These are phyloP conservation scores for Kwoniella bestiolae DNA, from an alignment of 768 basidiomycete genomes.

Conservation along the genomic window DNA sequence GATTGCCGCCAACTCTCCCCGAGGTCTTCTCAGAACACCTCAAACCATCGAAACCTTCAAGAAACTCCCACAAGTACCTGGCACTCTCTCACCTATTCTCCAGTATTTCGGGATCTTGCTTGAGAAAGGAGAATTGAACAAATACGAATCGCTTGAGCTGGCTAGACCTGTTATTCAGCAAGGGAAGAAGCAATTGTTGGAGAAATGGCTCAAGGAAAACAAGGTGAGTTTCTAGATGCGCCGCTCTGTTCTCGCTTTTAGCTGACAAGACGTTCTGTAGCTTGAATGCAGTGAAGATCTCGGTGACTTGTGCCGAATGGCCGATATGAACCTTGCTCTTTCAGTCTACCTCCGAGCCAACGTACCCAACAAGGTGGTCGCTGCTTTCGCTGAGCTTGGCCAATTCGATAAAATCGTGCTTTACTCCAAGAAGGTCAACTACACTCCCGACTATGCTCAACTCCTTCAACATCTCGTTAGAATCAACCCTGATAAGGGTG, in stretches of 20 bases:
- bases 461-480: conserved; percentile 96
- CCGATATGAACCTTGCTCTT: conserved; percentile 95
- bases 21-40: conserved; percentile 90
- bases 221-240: conserved; percentile 67
- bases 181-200: conserved; percentile 91
- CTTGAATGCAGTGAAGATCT: conserved; percentile 98
- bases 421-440: conserved; percentile 95
- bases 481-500: conserved; percentile 93
- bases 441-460: conserved; percentile 87
- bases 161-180: conserved; percentile 95
- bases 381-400: conserved; percentile 98
- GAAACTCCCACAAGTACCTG: conserved; percentile 83
- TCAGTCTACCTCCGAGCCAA: conserved; percentile 98
- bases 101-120: conserved; percentile 99
- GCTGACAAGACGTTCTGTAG: conserved; percentile 59
- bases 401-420: conserved; percentile 98
- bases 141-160: conserved; percentile 90
- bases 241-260: too few species aligned
- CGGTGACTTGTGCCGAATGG: conserved; percentile 89
- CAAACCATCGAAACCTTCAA: conserved; percentile 98
- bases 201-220: conserved; percentile 99
- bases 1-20: conserved; percentile 94
- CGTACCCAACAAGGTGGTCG: conserved; percentile 97
- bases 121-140: conserved; percentile 97
- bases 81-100: conserved; percentile 89